Evolutionary conservation across 257 asterid genomes (phyloP), one percentile per base, ranked within the genome.

Genomic region (Buddleja alternifolia): DNA sequence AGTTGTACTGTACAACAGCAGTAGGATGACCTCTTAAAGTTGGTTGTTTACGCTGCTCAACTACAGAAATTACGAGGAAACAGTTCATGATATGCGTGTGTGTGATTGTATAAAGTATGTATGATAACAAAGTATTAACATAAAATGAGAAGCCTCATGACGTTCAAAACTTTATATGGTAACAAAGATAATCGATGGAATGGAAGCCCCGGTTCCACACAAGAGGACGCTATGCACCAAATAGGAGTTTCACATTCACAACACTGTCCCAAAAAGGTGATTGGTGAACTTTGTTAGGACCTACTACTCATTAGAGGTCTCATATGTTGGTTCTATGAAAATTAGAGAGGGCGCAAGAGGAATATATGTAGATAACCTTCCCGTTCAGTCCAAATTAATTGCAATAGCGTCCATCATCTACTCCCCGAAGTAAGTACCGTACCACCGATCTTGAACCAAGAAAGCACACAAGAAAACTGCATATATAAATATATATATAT

Each of bases 1-100:
- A 74, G 69, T 90, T 93, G 78, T 93, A 93, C 81, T 93, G 98
- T 40, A 93, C 98, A 41, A 93, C 98, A 34, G 98, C 97, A 77
- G 97, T 78, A 24, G 98, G 98, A n/a, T 67, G 86, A 41, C 97
- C 95, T 81, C 88, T 86, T 81, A 93, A 80, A 66, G 60, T 55
- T 29, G 90, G 98, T 77, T 82, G 85, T 75, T 75, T 88, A 23
- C 97, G 96, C 75, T 93, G 97, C 86, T 93, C 98, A 72, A 93
- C 98, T 93, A 62, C 66, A 79, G 32, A 59, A 73, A 73, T n/a
- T n/a, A n/a, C 45, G 70, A 56, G 59, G 45, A 37, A 39, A 36
- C 58, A 46, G 78, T 68, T 71, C 48, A 70, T 16, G 12, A 39
- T 21, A 67, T n/a, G 58, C 37, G 63, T 51, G n/a, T n/a, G n/a